Evolutionary conservation across 495 filamentous ascomycete genomes (phyloP), one percentile per base, ranked within the genome.

Genomic region (Xylaria palmicola): DNA sequence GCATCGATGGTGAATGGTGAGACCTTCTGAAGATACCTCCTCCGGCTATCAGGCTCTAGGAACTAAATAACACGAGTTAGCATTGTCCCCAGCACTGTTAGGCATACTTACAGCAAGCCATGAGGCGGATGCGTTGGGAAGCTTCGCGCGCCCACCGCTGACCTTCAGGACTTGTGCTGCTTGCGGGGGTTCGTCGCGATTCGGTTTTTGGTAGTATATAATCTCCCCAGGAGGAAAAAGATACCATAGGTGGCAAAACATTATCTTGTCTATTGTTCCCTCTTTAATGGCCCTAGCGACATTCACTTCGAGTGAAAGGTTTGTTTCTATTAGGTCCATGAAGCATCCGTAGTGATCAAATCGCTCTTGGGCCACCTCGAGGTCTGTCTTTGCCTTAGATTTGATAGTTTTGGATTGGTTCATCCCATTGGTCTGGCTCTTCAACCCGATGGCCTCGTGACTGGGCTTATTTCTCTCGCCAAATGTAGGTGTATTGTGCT

Each of bases 191-290:
- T 58, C 41, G 37, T 58, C 29, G 12, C 55, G 27, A 36, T 58
- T 34, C 26, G 55, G 3, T 9, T 58, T 58, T 29, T 58, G 55
- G 13, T 58, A 48, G 27, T 58, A 58, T 22, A 58, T 47, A 3
- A 29, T 58, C n/a, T 58, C 55, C 2, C 55, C 55, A 3, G 55
- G 55, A 5, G 55, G 40, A n/a, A 58, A 58, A 22, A 58, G 55
- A 29, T 58, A 17, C 55, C 55, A 58, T 29, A 58, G 29, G 49
- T 58, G 55, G 29, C 55, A 58, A 45, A 58, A 58, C 24, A 58
- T 30, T 15, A 58, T 58, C 24, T 27, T 58, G n/a, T 34, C 29
- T 48, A 26, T 7, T 7, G 41, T 58, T 7, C 55, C 27, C 7
- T 17, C 27, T 34, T 26, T 47, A 2, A 58, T 19, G 4, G 43